Base-by-base conservation (phyloP, 1,284 basidiomycete species). In the Cerrena zonata region DNA sequence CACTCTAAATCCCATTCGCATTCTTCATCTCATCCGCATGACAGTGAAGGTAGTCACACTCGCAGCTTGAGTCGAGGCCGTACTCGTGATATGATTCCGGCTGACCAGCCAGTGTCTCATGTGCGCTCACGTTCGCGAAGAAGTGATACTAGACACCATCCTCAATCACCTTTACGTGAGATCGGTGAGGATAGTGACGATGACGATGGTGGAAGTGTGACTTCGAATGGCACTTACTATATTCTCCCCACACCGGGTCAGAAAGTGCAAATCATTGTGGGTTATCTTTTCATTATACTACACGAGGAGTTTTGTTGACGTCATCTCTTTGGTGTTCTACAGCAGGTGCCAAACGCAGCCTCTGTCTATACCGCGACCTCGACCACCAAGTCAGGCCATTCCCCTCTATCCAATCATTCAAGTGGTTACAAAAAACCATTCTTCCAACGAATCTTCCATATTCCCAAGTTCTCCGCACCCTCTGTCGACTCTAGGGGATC, bases 161-260 rank as follows among this genome's bases (percentile, higher is more conserved):
- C 53, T 3, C 60, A 57, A 48, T 59, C 59, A 1, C 55, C 53
- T 7, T 59, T 60, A 13, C 56, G 58, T 12, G 49, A 57, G 23
- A 48, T 54, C 39, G 53, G 53, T 52, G 61, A 50, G 50, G 5
- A 10, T 5, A 22, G 24, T 18, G 27, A 36, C 11, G 45, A 47
- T 19, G 61, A 73, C 50, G 74, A 79, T 22, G 65, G 69, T 5
- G 67, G 64, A 30, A 82, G 75, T 56, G 66, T 71, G 13, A 76
- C 75, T 37, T 82, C 82, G 10, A 81, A 76, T 18, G 79, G 82
- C 61, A 86, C 84, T 4, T 87, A 86, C 68, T 86, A 86, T 63
- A 78, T 86, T 55, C 71, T 85, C 25, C 82, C 83, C 4, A 73
- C 75, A 12, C 75, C 77, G 10, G 81, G 80, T 19, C 82, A 85